These are phyloP conservation scores for Candida yuanshanica DNA, from an alignment of 805 yeast species.

Conservation along the genomic window DNA sequence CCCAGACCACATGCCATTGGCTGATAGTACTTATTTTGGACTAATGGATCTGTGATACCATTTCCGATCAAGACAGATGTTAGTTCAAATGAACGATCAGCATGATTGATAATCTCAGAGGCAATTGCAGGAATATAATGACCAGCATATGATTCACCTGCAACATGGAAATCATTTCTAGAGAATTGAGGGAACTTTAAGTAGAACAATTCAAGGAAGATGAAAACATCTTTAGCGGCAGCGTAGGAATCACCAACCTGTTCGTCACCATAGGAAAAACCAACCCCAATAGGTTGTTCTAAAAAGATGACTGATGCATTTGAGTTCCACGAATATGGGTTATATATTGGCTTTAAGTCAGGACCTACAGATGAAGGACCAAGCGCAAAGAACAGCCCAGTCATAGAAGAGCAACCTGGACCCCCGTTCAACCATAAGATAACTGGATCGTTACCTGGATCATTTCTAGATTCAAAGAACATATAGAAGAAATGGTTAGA, in stretches of 20 bases:
- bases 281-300: conserved; percentile 93
- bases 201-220: conserved; percentile 79
- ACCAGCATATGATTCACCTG: conserved; percentile 85
- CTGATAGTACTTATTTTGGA: conserved; percentile 72
- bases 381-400: conserved; percentile 85
- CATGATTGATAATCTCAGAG: conserved; percentile 39
- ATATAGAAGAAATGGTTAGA: conserved; percentile 84
- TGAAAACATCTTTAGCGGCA: conserved; percentile 84
- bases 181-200: conserved; percentile 72
- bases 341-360: conserved; percentile 61
- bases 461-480: conserved; percentile 85
- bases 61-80: conserved; percentile 85
- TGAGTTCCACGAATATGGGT: conserved; percentile 86
- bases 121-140: conserved; percentile 75
- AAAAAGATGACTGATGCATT: conserved; percentile 87
- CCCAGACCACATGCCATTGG: conserved; percentile 96
- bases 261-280: conserved; percentile 71
- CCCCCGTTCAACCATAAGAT: conserved; percentile 92
- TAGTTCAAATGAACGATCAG: conserved; percentile 55
- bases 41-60: conserved; percentile 82
- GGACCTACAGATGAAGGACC: conserved; percentile 78
- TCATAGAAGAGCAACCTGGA: conserved; percentile 90
- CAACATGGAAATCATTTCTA: conserved; percentile 59
- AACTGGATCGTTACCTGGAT: conserved; percentile 81
- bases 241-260: conserved; percentile 66